Base-by-base conservation (phyloP, 2,329 filamentous ascomycete species). In the Penicillium hesseltinei region DNA sequence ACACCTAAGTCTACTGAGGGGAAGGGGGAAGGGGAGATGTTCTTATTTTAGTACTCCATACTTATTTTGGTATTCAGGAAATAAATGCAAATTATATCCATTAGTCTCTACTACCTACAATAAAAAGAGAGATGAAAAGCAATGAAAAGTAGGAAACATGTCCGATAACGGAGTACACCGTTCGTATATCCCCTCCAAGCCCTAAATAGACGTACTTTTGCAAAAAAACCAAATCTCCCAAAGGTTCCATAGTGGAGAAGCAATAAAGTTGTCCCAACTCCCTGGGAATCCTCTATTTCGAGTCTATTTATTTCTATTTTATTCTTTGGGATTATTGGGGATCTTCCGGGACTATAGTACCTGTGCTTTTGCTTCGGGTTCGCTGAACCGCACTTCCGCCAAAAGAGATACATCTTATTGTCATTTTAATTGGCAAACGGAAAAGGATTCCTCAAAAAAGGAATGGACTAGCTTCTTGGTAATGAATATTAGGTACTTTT, bases 1-100 rank as follows among this genome's bases (percentile, higher is more conserved):
- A 73, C 61, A 73, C 71, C 29, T 73, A 64, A 56, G 19, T 19
- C 13, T 33, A 61, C 4, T 7, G 23, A 27, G n/a, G 50, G 27
- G 17, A n/a, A 11, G 50, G 35, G 47, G 42, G 13, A n/a, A 9
- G 23, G n/a, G 44, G 19, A 25, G 17, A 36, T 36, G 4, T 27
- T 27, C 7, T 27, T 27, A 27, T 27, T 27, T 23, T 23, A 23
- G 23, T 23, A 23, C 23, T 23, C 23, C 4, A 23, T 23, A 23
- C 19, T 15, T 27, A 25, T 43, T n/a, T 17, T 8, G 2, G 11
- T 25, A 21, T 13, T 27, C n/a, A 13, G 9, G 19, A 17, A 15
- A 11, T 47, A 8, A 47, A 25, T 47, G 9, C 21, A n/a, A 36
- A 36, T 35, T 15, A 33, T 10, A 35, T 8, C 9, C 21, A 33